phyloP scores from a whole-genome alignment of 148 eudicot genomes.

The Camellia lanceoleosa region DNA sequence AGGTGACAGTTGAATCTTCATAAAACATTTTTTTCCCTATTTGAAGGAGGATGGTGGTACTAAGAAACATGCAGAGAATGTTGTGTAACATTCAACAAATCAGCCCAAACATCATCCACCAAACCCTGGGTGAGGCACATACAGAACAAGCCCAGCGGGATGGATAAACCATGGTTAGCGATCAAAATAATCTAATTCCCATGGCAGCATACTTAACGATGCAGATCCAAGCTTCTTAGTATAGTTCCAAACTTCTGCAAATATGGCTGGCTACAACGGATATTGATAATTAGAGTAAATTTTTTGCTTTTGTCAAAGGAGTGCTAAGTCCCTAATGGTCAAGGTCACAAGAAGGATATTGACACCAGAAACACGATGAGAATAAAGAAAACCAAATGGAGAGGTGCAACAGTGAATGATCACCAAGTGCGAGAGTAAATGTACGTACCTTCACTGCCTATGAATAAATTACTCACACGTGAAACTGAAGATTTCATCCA shows the following conservation, averaged over 20 bases:
- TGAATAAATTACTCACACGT: slow-evolving; percentile 18
- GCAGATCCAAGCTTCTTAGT: background rate
- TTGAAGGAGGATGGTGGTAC: background rate
- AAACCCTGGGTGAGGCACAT: background rate
- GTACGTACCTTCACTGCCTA: slow-evolving; percentile 39
- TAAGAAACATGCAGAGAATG: background rate
- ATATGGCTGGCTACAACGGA: background rate
- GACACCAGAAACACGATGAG: no score
- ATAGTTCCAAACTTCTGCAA: background rate
- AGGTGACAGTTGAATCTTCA: background rate
- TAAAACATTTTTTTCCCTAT: background rate
- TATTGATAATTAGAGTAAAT: background rate
- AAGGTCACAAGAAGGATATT: background rate
- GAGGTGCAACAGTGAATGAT: background rate
- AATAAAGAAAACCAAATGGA: no score
- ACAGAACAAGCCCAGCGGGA: background rate
- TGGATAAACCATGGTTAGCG: background rate
- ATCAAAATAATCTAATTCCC: background rate
- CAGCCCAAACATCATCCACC: no score
- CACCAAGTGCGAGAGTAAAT: background rate
- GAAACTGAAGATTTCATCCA: slow-evolving; percentile 47
- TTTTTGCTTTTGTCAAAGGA: background rate
- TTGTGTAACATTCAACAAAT: background rate
- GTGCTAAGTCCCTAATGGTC: background rate
- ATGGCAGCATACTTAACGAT: background rate